A percentile compares a stretch with the other conserved stretches of the same genome.
Evolutionary conservation across 768 basidiomycete species (phyloP).

Genomic region (Serendipita vermifera): DNA sequence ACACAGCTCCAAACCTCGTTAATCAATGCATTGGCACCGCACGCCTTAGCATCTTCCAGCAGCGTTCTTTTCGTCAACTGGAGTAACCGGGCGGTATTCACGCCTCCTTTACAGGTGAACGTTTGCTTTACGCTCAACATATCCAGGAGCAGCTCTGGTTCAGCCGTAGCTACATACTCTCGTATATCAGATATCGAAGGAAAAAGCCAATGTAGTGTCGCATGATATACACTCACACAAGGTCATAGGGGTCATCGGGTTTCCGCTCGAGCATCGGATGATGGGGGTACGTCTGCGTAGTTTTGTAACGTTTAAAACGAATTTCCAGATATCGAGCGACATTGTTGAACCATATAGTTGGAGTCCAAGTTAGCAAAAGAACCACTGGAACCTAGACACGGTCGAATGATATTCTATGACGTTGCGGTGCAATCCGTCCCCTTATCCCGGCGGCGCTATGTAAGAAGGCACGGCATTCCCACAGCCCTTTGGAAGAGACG

Average conservation of each 20-base stretch:
- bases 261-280: neutral
- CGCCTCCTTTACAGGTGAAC: neutral
- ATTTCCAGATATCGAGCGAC: constrained; percentile 5
- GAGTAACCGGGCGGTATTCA: constrained; percentile 6
- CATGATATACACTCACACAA: neutral
- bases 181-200: too few species aligned
- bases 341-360: too few species aligned
- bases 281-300: neutral
- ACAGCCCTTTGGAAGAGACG: too few species aligned
- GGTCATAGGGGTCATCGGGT: neutral
- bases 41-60: neutral
- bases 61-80: constrained; percentile 1
- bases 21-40: neutral
- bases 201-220: too few species aligned
- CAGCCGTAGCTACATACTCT: neutral
- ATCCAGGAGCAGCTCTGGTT: neutral
- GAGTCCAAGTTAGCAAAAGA: too few species aligned
- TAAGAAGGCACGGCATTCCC: too few species aligned
- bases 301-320: neutral
- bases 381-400: too few species aligned
- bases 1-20: neutral
- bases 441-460: too few species aligned
- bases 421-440: too few species aligned
- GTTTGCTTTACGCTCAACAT: neutral
- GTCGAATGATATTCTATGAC: too few species aligned